A percentile compares a stretch with the other conserved stretches of the same genome.
These are phyloP conservation scores for Penicillium cataractarum DNA, from an alignment of 495 filamentous ascomycete species.

Conservation along the genomic window DNA sequence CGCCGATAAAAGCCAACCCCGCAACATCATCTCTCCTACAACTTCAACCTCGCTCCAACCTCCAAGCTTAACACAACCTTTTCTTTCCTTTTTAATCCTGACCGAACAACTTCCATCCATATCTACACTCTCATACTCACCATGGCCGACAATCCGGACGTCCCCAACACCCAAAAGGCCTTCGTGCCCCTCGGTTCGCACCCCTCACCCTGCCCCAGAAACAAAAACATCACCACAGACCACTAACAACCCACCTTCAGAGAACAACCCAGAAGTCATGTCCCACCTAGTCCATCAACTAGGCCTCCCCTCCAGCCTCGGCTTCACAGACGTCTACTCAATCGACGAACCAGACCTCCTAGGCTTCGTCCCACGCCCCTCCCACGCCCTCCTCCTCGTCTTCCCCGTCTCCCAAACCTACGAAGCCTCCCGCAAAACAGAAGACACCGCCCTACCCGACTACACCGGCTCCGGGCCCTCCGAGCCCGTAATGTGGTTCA, in stretches of 20 bases:
- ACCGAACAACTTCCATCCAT: neutral
- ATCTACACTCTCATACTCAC: neutral
- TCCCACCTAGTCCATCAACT: conserved; percentile 73
- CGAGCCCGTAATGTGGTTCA: conserved; percentile 82
- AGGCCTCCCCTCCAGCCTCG: conserved; percentile 66
- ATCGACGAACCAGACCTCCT: conserved; percentile 80
- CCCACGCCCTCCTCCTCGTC: conserved; percentile 80
- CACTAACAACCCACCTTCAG: conserved; percentile 33
- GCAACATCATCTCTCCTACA: conserved; percentile 7
- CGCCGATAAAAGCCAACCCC: conserved; percentile 11
- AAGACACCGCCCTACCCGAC: conserved; percentile 59
- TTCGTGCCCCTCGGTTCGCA: conserved; percentile 52
- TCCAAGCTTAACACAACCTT: neutral
- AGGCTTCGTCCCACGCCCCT: conserved; percentile 80
- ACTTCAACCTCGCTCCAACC: conserved; percentile 1
- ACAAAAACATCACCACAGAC: neutral
- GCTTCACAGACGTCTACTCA: conserved; percentile 82
- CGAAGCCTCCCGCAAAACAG: conserved; percentile 63
- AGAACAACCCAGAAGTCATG: conserved; percentile 82
- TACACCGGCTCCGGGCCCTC: conserved; percentile 54
- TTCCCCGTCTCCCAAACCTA: conserved; percentile 77
- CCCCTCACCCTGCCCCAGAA: conserved; percentile 4
- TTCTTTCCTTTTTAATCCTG: neutral
- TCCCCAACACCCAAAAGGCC: conserved; percentile 46
- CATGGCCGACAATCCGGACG: conserved; percentile 46